Evolutionary conservation across 129 eudicot genomes (phyloP), one percentile per base, ranked within the genome.

Genomic region (Flaveria brownii): DNA sequence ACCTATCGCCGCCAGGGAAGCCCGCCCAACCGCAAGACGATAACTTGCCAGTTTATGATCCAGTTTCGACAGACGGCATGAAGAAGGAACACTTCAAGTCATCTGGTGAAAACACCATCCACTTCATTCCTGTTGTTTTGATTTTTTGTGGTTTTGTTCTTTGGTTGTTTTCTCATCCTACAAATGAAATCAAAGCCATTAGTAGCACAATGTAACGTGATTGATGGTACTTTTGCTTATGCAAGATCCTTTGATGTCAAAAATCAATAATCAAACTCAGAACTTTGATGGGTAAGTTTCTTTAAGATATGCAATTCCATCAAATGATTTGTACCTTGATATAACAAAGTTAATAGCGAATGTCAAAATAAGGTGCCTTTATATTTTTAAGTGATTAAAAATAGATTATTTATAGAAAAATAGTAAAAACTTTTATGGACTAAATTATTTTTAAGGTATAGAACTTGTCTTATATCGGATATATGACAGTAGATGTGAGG

Each of bases 101-200:
- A 11, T 43, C 87, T 0, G 77, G 71, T 1, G 94, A 88, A 72
- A 86, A 61, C 39, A 82, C 77, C 6, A 77, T 88, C 75, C 97
- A 91, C 62, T 23, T 86, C 15, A 88, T 91, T 61, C 97, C 97
- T 4, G 61, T 86, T 14, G 77, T 88, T 30, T 72, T 91, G 77
- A 0, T 86, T 43, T 30, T 88, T 41, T 91, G 91, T 74, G 89
- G 78, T 52, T 77, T 88, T 25, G 26, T 86, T 74, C 97, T 91
- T 70, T 91, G 94, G 93, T 68, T 82, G 65, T 81, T 80, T 76
- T 88, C 97, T 69, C 51, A 80, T 55, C 87, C 88, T 6, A 50
- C 25, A 23, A 72, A 12, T 28, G 67, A 71, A 49, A 3, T 65
- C 15, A 73, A 66, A 43, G 70, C 14, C 11, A 62, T 17, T 36